Percentiles rank a stretch among this genome's conserved stretches.
Conservation (phyloP, 306 rosid species). For the Acacia crassicarpa region DNA sequence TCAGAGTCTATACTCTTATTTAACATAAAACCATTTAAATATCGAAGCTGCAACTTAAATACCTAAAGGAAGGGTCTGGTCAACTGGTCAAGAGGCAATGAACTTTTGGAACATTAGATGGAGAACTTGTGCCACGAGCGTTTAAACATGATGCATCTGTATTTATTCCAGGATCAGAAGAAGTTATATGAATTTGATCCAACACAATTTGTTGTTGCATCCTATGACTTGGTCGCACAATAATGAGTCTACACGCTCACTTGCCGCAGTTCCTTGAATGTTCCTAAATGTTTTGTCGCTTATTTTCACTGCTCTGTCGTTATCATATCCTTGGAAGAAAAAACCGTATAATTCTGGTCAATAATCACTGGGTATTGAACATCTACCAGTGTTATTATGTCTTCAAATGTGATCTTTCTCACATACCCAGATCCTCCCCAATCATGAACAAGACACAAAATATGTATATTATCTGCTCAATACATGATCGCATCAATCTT, state of each 20-base stretch:
- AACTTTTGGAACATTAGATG: conserved; percentile 21
- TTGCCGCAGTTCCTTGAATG: conserved; percentile 38
- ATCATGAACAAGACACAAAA: conserved; percentile 14
- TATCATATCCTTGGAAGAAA: background rate
- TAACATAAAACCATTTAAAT: no score
- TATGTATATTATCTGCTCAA: background rate
- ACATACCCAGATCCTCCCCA: conserved; percentile 59
- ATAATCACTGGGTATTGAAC: conserved; percentile 42
- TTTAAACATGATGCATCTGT: conserved; percentile 24
- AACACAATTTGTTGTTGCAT: conserved; percentile 30
- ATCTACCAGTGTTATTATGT: conserved; percentile 34
- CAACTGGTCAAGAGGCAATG: conserved; percentile 22
- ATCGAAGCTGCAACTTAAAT: no score
- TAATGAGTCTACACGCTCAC: conserved; percentile 9
- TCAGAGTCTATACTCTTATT: no score
- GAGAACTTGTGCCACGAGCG: conserved; percentile 19
- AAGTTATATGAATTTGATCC: conserved; percentile 19
- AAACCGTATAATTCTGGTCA: conserved; percentile 16
- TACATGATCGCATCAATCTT: background rate
- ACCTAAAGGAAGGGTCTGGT: no score
- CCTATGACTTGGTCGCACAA: conserved; percentile 36
- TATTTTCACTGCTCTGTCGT: conserved; percentile 27
- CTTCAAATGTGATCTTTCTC: conserved; percentile 39
- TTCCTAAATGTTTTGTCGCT: conserved; percentile 37
- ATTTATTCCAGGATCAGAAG: background rate